A percentile compares a stretch with the other conserved stretches of the same genome.
phyloP scores from a whole-genome alignment of 306 rosid species.

The Styphnolobium japonicum region DNA sequence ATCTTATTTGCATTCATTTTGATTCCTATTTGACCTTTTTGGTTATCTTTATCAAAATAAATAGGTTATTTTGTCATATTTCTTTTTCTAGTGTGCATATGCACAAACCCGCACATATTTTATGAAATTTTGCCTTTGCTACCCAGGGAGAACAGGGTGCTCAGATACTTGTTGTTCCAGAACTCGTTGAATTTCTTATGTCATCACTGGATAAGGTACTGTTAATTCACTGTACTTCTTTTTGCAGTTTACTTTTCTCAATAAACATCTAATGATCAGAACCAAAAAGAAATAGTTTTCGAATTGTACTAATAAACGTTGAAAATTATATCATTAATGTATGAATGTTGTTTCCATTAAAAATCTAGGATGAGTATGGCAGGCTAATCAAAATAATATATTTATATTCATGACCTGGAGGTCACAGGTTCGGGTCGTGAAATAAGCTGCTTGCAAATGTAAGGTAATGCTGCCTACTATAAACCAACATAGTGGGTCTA shows the following conservation, averaged over 20 bases:
- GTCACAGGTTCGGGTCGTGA: no score
- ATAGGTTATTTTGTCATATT: not conserved
- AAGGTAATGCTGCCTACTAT: no score
- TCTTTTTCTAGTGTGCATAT: not conserved
- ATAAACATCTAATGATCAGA: constrained; percentile 9
- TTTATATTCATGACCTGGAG: not conserved
- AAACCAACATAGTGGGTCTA: no score
- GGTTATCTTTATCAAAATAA: not conserved
- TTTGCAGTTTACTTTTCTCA: not conserved
- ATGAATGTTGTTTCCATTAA: not conserved
- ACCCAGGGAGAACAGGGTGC: constrained; percentile 86
- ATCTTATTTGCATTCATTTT: not conserved
- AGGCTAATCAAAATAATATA: not conserved
- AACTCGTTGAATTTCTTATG: constrained; percentile 72
- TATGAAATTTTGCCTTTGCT: constrained; percentile 20
- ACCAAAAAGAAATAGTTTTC: not conserved
- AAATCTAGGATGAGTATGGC: not conserved
- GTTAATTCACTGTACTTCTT: constrained; percentile 5
- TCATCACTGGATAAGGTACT: constrained; percentile 76
- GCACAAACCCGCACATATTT: not conserved
- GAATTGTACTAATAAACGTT: not conserved
- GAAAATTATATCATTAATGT: not conserved
- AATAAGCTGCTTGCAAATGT: no score
- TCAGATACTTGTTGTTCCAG: constrained; percentile 77
- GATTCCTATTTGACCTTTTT: not conserved